phyloP scores from a whole-genome alignment of 2,329 filamentous ascomycete species.

The Aspergillus sp. region DNA sequence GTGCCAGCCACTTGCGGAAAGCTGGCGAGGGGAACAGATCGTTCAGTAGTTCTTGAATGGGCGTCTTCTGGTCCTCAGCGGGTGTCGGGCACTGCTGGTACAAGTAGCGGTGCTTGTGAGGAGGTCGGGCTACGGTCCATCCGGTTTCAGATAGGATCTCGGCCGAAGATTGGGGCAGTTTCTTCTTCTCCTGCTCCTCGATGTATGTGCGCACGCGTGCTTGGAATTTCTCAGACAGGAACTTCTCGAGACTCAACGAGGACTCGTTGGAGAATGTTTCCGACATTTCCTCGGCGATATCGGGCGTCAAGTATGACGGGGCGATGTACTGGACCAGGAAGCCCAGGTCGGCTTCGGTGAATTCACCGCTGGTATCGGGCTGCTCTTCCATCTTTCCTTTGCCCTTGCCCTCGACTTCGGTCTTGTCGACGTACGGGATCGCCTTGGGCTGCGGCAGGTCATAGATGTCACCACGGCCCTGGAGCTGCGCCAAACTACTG shows the following conservation, averaged over 20 bases:
- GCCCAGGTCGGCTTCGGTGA: constrained; percentile 76
- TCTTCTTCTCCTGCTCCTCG: constrained; percentile 56
- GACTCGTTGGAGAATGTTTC: constrained; percentile 78
- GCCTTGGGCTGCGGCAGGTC: constrained; percentile 69
- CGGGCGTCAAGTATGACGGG: constrained; percentile 85
- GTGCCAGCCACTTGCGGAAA: constrained; percentile 84
- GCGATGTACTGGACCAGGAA: constrained; percentile 88
- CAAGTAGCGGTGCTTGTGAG: constrained; percentile 91
- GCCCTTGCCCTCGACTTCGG: constrained; percentile 35
- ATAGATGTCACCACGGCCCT: constrained; percentile 85
- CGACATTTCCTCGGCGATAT: constrained; percentile 77
- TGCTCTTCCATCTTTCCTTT: constrained; percentile 42
- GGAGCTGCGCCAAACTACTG: constrained; percentile 87
- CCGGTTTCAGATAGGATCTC: constrained; percentile 55
- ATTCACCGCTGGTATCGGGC: constrained; percentile 45
- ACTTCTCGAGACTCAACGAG: constrained; percentile 73
- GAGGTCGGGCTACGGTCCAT: constrained; percentile 78
- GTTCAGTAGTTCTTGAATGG: constrained; percentile 74
- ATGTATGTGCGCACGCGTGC: constrained; percentile 67
- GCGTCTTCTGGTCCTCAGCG: constrained; percentile 29
- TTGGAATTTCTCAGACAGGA: constrained; percentile 75
- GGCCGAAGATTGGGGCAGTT: constrained; percentile 37
- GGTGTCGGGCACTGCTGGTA: constrained; percentile 59
- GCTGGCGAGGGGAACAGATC: constrained; percentile 76
- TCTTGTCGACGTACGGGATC: constrained; percentile 39